Conservation (phyloP, 2,329 filamentous ascomycete species). For the Microcyclospora pomicola region DNA sequence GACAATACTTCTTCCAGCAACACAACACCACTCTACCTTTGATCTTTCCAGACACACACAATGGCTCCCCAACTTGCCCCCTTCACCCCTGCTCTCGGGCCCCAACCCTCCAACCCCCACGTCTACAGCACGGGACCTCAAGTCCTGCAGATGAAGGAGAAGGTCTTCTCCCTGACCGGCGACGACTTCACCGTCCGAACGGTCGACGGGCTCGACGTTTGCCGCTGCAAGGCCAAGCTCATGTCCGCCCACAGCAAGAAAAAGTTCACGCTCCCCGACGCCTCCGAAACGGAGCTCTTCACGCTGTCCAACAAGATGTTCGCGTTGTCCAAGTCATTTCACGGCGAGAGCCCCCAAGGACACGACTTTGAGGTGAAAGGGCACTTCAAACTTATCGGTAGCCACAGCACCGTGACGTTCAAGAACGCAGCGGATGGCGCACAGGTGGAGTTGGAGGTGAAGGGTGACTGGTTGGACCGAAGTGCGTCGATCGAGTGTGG, state of each 20-base stretch:
- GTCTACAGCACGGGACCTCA: conserved; percentile 18
- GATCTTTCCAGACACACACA: not conserved
- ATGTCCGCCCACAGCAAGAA: conserved; percentile 43
- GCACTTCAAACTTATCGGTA: conserved; percentile 37
- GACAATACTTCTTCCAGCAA: not conserved
- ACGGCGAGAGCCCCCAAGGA: conserved; percentile 25
- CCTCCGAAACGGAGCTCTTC: conserved; percentile 41
- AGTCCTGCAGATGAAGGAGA: conserved; percentile 47
- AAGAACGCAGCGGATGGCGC: conserved; percentile 33
- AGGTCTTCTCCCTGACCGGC: conserved; percentile 46
- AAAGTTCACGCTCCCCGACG: conserved; percentile 35
- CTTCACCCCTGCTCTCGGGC: conserved; percentile 18
- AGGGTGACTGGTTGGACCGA: conserved; percentile 47
- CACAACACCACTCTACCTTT: not conserved
- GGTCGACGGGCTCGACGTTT: conserved; percentile 38
- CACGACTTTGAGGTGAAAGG: conserved; percentile 29
- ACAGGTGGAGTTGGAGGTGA: conserved; percentile 39
- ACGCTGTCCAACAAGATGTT: conserved; percentile 41
- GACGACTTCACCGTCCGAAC: conserved; percentile 52
- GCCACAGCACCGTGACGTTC: conserved; percentile 45
- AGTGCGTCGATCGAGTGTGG: conserved; percentile 42
- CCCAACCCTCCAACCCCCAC: conserved; percentile 13
- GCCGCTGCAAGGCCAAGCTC: conserved; percentile 44
- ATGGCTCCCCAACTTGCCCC: conserved; percentile 10
- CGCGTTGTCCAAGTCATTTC: conserved; percentile 40